These are phyloP conservation scores for Aspergillus japonicus DNA, from an alignment of 2,329 filamentous ascomycete species.

Conservation along the genomic window DNA sequence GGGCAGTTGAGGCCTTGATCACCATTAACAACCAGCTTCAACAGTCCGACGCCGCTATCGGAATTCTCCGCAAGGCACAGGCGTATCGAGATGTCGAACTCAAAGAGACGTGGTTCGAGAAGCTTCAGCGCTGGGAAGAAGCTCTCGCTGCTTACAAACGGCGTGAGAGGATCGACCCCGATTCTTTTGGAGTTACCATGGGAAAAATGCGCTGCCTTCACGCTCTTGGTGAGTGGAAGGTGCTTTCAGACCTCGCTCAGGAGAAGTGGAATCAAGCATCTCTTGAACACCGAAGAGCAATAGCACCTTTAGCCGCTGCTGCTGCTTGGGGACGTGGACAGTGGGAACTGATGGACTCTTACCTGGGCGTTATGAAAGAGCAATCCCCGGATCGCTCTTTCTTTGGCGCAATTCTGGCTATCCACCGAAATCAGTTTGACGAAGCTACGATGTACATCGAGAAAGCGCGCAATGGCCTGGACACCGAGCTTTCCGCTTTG, in stretches of 20 bases:
- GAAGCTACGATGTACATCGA: slow-evolving; percentile 87
- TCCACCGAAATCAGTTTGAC: slow-evolving; percentile 93
- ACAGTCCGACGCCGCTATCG: slow-evolving; percentile 96
- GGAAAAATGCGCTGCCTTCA: slow-evolving; percentile 99
- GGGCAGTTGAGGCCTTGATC: slow-evolving; percentile 93
- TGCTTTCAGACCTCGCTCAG: slow-evolving; percentile 80
- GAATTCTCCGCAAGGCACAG: slow-evolving; percentile 93
- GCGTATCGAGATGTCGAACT: slow-evolving; percentile 94
- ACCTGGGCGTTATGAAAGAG: slow-evolving; percentile 91
- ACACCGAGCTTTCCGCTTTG: slow-evolving; percentile 91
- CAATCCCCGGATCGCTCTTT: slow-evolving; percentile 93
- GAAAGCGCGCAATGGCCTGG: slow-evolving; percentile 86
- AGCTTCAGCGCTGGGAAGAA: slow-evolving; percentile 97
- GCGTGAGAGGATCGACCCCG: slow-evolving; percentile 71
- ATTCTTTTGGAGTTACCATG: slow-evolving; percentile 94
- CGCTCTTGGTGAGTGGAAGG: slow-evolving; percentile 95
- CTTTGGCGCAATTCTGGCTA: slow-evolving; percentile 91
- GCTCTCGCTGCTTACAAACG: slow-evolving; percentile 88
- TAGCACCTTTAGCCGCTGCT: slow-evolving; percentile 89
- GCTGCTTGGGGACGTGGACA: slow-evolving; percentile 95
- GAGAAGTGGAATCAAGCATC: slow-evolving; percentile 92
- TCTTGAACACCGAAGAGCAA: slow-evolving; percentile 81
- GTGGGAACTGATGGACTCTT: slow-evolving; percentile 98
- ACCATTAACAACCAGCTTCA: slow-evolving; percentile 99
- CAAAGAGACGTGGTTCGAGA: slow-evolving; percentile 98